These are phyloP conservation scores for Gnetum montanum DNA, from an alignment of 75 land plant genomes.

Conservation along the genomic window DNA sequence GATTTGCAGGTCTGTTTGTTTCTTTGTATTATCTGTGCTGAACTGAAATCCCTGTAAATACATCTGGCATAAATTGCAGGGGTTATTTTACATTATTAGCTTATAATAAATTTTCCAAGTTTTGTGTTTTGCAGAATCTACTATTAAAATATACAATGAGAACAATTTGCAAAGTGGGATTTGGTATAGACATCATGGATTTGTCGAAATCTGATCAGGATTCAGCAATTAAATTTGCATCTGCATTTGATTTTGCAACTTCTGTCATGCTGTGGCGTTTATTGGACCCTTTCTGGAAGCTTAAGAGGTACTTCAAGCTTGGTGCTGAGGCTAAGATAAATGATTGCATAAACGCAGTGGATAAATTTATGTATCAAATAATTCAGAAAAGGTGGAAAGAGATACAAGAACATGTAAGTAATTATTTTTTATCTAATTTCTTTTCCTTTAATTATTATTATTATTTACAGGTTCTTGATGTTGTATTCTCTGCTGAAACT, in stretches of 20 bases:
- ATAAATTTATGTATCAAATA: constrained; percentile 39
- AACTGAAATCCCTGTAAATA: too few relatives aligned
- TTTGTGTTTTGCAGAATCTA: too few relatives aligned
- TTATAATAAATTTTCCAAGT: too few relatives aligned
- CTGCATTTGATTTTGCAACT: constrained; percentile 45
- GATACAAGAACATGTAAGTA: constrained; percentile 6
- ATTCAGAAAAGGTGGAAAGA: constrained; percentile 23
- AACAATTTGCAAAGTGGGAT: constrained; percentile 53
- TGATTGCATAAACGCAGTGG: constrained; percentile 23
- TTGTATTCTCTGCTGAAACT: too few relatives aligned
- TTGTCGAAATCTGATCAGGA: constrained; percentile 20
- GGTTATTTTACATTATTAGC: too few relatives aligned
- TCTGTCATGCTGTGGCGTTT: constrained; percentile 19
- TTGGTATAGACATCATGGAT: constrained; percentile 52
- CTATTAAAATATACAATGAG: constrained; percentile 54
- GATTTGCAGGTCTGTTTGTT: constrained; percentile 58
- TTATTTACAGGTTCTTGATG: neutral
- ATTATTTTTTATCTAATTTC: too few relatives aligned
- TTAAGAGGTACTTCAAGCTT: constrained; percentile 36
- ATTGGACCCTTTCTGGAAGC: constrained; percentile 43
- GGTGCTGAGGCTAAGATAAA: constrained; percentile 43
- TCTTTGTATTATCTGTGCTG: too few relatives aligned
- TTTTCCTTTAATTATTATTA: neutral
- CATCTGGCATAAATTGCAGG: too few relatives aligned
- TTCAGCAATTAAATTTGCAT: constrained; percentile 23